Evolutionary conservation across 176 grass and related monocot species (phyloP).

Genomic region (Triticum timopheevii): DNA sequence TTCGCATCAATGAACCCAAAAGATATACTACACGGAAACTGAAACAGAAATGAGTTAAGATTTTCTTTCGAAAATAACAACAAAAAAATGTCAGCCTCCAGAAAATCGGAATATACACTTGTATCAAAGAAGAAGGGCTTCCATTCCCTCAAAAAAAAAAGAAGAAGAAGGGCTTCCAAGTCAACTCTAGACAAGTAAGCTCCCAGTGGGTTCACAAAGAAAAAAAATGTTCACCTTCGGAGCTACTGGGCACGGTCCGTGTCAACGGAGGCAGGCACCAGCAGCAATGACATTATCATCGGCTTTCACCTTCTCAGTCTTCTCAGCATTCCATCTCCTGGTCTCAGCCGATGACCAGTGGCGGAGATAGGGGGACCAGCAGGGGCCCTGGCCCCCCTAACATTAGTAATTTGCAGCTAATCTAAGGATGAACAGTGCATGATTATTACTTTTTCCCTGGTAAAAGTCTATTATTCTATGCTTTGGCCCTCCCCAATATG

Average conservation of each 20-base stretch:
- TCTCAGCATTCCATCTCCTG: conserved; percentile 31
- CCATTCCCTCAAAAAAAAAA: no score
- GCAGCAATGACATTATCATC: background rate
- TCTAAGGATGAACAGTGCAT: no score
- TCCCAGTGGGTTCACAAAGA: background rate
- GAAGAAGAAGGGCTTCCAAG: background rate
- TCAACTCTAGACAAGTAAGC: background rate
- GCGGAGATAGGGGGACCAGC: no score
- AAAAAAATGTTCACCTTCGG: conserved; percentile 35
- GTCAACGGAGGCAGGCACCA: background rate
- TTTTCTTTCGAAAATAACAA: background rate
- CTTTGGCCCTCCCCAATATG: no score
- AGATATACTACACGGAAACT: no score
- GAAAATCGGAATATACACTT: conserved; percentile 8
- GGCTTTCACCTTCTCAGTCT: conserved; percentile 3
- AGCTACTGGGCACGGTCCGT: conserved; percentile 32
- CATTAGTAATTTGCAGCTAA: no score
- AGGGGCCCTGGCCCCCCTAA: no score
- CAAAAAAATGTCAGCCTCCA: background rate
- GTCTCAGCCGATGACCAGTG: no score
- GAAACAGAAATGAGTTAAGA: no score
- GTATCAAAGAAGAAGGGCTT: background rate
- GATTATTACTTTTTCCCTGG: no score
- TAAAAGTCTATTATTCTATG: no score
- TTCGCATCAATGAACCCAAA: background rate